Conservation (phyloP, 768 basidiomycete genomes). For the Boletus reticulatus region DNA sequence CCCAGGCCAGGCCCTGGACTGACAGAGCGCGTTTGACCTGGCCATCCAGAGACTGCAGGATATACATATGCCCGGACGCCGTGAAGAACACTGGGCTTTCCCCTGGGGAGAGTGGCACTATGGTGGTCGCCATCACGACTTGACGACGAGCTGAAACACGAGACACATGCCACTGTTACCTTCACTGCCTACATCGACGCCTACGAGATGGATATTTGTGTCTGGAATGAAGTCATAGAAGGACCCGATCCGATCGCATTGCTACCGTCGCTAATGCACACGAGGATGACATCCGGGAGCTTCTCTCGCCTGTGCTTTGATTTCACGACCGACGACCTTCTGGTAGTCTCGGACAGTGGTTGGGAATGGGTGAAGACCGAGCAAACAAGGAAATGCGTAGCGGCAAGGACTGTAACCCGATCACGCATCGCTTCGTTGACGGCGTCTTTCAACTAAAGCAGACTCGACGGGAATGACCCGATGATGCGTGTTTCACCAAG, state of each 20-base stretch:
- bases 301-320: not conserved
- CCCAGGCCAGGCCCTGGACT: not conserved
- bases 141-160: not conserved
- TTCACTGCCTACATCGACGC: not conserved
- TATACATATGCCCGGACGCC: not conserved
- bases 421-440: conserved; percentile 4
- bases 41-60: not conserved
- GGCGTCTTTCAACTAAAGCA: not conserved
- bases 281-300: not conserved
- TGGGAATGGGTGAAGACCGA: conserved; percentile 1
- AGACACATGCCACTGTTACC: not conserved
- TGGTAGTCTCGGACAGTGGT: conserved; percentile 2
- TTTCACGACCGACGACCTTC: not conserved
- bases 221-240: no score
- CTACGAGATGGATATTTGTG: no score
- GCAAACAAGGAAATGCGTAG: not conserved
- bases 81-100: not conserved
- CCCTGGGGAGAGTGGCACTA: not conserved
- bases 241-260: not conserved
- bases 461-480: not conserved
- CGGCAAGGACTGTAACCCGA: not conserved
- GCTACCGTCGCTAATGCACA: not conserved
- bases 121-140: conserved; percentile 1
- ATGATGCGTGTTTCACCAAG: not conserved
- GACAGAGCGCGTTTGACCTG: not conserved